Evolutionary conservation across 352 stramenopile genomes (phyloP).

Genomic region (Plasmopara viticola): DNA sequence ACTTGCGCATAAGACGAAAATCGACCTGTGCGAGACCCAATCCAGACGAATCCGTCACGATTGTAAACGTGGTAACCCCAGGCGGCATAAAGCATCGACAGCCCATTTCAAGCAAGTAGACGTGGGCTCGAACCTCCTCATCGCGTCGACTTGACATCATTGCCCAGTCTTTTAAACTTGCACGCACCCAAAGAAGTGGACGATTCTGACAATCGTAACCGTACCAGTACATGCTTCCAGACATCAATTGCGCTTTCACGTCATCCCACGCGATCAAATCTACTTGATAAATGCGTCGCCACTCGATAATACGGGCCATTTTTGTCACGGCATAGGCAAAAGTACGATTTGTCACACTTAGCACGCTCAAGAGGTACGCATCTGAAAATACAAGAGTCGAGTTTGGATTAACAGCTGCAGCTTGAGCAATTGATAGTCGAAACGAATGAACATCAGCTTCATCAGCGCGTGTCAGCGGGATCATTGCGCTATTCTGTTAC

Average conservation of each 20-base stretch:
- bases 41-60: conserved; percentile 50
- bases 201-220: conserved; percentile 63
- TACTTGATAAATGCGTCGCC: conserved; percentile 42
- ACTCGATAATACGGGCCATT: conserved; percentile 46
- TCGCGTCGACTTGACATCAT: conserved; percentile 45
- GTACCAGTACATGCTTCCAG: conserved; percentile 65
- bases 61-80: conserved; percentile 51
- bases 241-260: conserved; percentile 35
- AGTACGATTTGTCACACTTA: conserved; percentile 52
- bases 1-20: conserved; percentile 50
- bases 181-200: conserved; percentile 60
- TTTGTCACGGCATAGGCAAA: conserved; percentile 60
- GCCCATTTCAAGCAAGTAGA: conserved; percentile 51
- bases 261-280: conserved; percentile 33
- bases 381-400: conserved; percentile 44
- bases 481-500: not conserved
- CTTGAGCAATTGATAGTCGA: conserved; percentile 39
- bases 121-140: conserved; percentile 47
- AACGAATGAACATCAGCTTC: conserved; percentile 43
- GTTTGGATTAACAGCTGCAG: conserved; percentile 28
- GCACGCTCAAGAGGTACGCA: conserved; percentile 54
- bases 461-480: conserved; percentile 17
- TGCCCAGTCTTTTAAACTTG: conserved; percentile 51
- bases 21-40: conserved; percentile 46
- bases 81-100: conserved; percentile 51